Percentiles rank a stretch among this genome's conserved stretches.
These are phyloP conservation scores for Dipteronia sinensis DNA, from an alignment of 345 rosid species.

Conservation along the genomic window DNA sequence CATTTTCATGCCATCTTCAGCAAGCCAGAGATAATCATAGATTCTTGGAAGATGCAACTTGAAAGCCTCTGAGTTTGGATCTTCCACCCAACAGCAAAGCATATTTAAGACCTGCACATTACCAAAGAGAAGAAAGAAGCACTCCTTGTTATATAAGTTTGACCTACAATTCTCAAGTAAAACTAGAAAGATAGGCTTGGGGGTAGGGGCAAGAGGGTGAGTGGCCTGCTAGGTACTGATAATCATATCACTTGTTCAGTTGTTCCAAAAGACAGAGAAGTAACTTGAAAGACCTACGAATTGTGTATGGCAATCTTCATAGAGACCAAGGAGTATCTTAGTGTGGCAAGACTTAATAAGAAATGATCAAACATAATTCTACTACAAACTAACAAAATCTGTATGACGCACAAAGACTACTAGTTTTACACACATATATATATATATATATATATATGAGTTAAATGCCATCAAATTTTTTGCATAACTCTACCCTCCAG, in stretches of 20 bases:
- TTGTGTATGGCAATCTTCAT: background rate
- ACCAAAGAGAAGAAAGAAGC: background rate
- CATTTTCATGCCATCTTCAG: conserved; percentile 99
- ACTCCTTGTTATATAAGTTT: conserved; percentile 1
- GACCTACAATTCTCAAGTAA: conserved; percentile 16
- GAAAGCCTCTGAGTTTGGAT: conserved; percentile 94
- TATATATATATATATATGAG: background rate
- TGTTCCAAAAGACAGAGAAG: background rate
- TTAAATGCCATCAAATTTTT: background rate
- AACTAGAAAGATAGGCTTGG: background rate
- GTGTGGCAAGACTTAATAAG: background rate
- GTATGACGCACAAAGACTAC: background rate
- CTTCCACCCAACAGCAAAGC: conserved; percentile 99
- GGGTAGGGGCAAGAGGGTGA: background rate
- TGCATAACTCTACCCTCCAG: background rate
- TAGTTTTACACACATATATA: background rate
- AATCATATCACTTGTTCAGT: conserved; percentile 4
- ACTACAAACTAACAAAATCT: background rate
- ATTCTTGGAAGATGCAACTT: conserved; percentile 88
- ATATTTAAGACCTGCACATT: conserved; percentile 79
- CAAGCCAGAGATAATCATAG: conserved; percentile 86
- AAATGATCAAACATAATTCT: background rate
- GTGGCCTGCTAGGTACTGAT: background rate
- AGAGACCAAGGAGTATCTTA: background rate
- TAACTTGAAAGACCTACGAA: conserved; percentile 1